A percentile compares a stretch with the other conserved stretches of the same genome.
Evolutionary conservation across 805 yeast genomes (phyloP).

Genomic region (Candida yuanshanica): DNA sequence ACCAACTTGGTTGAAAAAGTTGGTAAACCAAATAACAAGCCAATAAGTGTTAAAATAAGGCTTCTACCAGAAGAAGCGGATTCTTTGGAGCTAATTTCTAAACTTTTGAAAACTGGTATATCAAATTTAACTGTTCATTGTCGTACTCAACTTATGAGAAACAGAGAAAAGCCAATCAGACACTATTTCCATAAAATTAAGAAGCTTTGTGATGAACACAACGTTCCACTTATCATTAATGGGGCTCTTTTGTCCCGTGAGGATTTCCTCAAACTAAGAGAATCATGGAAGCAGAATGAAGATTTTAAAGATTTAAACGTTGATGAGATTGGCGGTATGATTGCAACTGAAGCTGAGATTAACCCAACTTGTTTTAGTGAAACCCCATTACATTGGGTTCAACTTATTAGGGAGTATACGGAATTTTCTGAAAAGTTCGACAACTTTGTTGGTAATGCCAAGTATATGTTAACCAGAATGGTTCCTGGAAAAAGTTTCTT

Average conservation of each 20-base stretch:
- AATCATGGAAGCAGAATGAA: slow-evolving; percentile 22
- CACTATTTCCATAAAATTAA: slow-evolving; percentile 60
- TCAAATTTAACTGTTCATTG: slow-evolving; percentile 86
- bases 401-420: slow-evolving; percentile 50
- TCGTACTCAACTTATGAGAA: slow-evolving; percentile 83
- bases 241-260: slow-evolving; percentile 59
- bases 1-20: slow-evolving; percentile 66
- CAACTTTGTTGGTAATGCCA: slow-evolving; percentile 67
- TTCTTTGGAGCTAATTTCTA: slow-evolving; percentile 53
- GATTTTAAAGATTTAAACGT: slow-evolving; percentile 28
- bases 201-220: slow-evolving; percentile 50
- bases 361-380: slow-evolving; percentile 72
- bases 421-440: slow-evolving; percentile 47
- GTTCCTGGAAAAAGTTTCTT: slow-evolving; percentile 68
- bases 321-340: slow-evolving; percentile 80
- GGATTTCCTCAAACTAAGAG: slow-evolving; percentile 50
- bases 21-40: slow-evolving; percentile 69
- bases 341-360: slow-evolving; percentile 84
- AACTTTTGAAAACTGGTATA: slow-evolving; percentile 72
- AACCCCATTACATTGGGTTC: slow-evolving; percentile 45
- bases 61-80: slow-evolving; percentile 58
- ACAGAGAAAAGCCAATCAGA: slow-evolving; percentile 75
- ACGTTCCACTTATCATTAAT: slow-evolving; percentile 73
- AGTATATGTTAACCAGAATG: slow-evolving; percentile 73
- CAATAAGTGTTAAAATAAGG: slow-evolving; percentile 89